These are phyloP conservation scores for Aspergillus wentii DNA, from an alignment of 495 filamentous ascomycete genomes.

Conservation along the genomic window DNA sequence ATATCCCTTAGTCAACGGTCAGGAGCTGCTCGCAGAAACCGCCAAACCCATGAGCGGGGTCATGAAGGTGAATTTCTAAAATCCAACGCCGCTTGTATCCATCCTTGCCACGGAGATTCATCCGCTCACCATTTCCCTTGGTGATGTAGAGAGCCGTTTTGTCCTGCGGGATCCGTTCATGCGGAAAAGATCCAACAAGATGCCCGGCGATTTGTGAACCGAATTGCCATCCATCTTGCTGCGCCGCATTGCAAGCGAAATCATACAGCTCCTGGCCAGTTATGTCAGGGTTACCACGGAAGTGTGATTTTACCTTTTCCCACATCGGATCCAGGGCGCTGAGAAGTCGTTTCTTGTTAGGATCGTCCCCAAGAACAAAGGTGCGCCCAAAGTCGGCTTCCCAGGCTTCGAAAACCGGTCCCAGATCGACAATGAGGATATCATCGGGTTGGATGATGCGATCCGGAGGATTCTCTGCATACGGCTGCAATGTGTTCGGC, in stretches of 20 bases:
- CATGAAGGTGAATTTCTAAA: slow-evolving; percentile 45
- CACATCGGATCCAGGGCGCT: slow-evolving; percentile 41
- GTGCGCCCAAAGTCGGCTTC: slow-evolving; percentile 49
- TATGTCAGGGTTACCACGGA: slow-evolving; percentile 29
- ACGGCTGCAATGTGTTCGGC: slow-evolving; percentile 42
- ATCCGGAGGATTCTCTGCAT: slow-evolving; percentile 43
- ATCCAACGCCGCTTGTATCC: slow-evolving; percentile 46
- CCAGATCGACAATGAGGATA: slow-evolving; percentile 45
- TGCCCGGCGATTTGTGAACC: slow-evolving; percentile 43
- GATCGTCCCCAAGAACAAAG: slow-evolving; percentile 43
- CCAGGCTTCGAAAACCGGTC: slow-evolving; percentile 47
- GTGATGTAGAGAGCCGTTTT: slow-evolving; percentile 36
- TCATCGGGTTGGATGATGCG: slow-evolving; percentile 42
- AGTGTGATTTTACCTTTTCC: slow-evolving; percentile 32
- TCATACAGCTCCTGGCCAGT: slow-evolving; percentile 38
- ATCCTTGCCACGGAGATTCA: slow-evolving; percentile 30
- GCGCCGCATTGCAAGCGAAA: slow-evolving; percentile 24
- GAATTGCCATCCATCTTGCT: slow-evolving; percentile 32
- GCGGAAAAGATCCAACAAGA: slow-evolving; percentile 35
- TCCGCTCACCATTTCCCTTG: slow-evolving; percentile 31
- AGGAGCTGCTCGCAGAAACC: slow-evolving; percentile 44
- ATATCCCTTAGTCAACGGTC: slow-evolving; percentile 29
- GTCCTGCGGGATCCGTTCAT: slow-evolving; percentile 46
- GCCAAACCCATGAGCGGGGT: slow-evolving; percentile 27
- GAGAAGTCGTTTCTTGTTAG: slow-evolving; percentile 34